phyloP scores from a whole-genome alignment of 2,329 filamentous ascomycete species.

The Aspergillus hiratsukae region DNA sequence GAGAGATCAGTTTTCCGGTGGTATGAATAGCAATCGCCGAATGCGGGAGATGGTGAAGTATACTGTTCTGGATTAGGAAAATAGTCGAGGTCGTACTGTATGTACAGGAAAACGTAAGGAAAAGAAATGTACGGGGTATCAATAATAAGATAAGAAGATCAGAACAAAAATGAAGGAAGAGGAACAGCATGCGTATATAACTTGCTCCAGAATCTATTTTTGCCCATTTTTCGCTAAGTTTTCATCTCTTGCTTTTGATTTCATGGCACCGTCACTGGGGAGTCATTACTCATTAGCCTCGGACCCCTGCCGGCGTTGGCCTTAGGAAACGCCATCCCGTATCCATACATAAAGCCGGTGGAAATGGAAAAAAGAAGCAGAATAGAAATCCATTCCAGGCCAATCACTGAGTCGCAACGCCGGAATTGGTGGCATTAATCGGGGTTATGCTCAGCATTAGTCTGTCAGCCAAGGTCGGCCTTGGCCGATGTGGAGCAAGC shows the following conservation, averaged over 20 bases:
- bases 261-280: background rate
- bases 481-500: constrained; percentile 9
- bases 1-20: background rate
- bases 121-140: background rate
- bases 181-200: background rate
- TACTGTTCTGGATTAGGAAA: background rate
- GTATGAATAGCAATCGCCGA: background rate
- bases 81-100: background rate
- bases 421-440: constrained; percentile 3
- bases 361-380: background rate
- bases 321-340: background rate
- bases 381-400: background rate
- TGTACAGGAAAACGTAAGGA: background rate
- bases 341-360: background rate
- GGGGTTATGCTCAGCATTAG: constrained; percentile 11
- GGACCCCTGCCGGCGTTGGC: background rate
- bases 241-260: background rate
- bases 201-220: background rate
- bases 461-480: constrained; percentile 1
- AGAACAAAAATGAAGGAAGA: background rate
- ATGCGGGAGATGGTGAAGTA: background rate
- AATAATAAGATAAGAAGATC: background rate
- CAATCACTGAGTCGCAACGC: background rate
- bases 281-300: background rate
- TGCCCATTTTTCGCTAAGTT: background rate